Base-by-base conservation (phyloP, 768 basidiomycete species). In the Tylopilus felleus region DNA sequence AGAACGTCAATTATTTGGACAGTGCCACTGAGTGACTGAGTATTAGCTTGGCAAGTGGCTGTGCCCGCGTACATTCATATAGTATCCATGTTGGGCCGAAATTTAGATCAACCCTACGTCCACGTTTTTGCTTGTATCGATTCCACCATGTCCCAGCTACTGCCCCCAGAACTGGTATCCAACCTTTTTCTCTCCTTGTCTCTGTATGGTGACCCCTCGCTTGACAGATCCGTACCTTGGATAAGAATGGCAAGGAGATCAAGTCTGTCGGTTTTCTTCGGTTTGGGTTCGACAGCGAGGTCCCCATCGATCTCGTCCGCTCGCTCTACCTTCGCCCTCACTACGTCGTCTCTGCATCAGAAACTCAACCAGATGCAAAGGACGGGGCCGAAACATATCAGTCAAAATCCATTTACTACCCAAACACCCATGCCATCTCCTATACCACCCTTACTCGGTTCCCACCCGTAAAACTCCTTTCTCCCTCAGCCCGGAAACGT, bases 391-490 rank as follows among this genome's bases (percentile, higher is more conserved):
- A 80, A 38, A 66, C 70, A 23, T 90, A 87, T 70, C 86, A 90
- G 68, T 88, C 92, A 52, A 86, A 92, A 68, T 89, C 93, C 22
- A 92, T 93, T 63, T 96, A 80, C 73, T 82, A 91, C 67, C 87
- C 89, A 36, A 80, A 86, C 56, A 81, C 80, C 23, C 80, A 86
- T 60, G 82, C 88, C 35, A 93, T 97, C 70, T 90, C 94, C 40
- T 98, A 95, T 74, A 90, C 92, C 44, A 93, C 93, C 23, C 82
- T 96, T 52, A 85, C 89, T 50, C 86, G 90, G 41, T 99, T 94
- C 72, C 91, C 94, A 10, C 93, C 96, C 4, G 95, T 99, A 56
- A 91, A 83, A 64, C 83, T 94, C 45, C 83, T 99, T 44, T 72
- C 91, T 10, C 83, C 89, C 21, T 77, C 84, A 2, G 71, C 75